Evolutionary conservation across 768 basidiomycete genomes (phyloP), one percentile per base, ranked within the genome.

Genomic region (Dendrothele bispora): DNA sequence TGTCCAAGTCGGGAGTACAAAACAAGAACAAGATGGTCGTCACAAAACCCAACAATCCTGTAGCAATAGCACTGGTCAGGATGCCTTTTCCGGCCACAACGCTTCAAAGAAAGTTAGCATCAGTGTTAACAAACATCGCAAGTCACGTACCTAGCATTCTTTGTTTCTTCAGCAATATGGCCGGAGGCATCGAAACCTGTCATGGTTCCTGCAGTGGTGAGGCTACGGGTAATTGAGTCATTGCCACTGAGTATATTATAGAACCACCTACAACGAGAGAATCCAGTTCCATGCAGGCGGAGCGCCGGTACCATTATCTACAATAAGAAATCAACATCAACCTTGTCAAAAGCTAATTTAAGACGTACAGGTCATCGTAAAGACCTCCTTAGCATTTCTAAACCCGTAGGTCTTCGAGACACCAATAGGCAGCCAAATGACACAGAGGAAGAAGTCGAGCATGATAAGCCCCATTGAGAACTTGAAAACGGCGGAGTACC

Each of bases 361-460:
- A 22, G 11, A 70, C 86, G 35, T 60, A 91, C 88, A 88, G 12
- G 82, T 86, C 72, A 77, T 72, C 2, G 86, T 88, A 57, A 95
- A 94, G 8, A 91, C 92, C 28, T 92, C 91, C 28, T 82, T 79
- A 0, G 89, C 87, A 12, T 82, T 77, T 38, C 91, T 80, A 69
- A 97, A 92, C 8, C 93, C 94, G 54, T 95, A 97, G 0, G 92
- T 92, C 55, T 75, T 84, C 5, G 84, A 85, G 3, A 92, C 94
- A 0, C 90, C 91, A 43, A 97, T 90, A 0, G 94, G 94, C 30
- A 97, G 78, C 93, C 93, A 95, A 55, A 93, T 89, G 41, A 91
- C 62, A 62, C 88, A 91, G 17, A 95, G 78, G 61, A 92, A 72
- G 66, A 94, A 93, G 70, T 95, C 93, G 41, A 93, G 66, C 74